Base-by-base conservation (phyloP, 305 asterid species). In the Fraxinus velutina region DNA sequence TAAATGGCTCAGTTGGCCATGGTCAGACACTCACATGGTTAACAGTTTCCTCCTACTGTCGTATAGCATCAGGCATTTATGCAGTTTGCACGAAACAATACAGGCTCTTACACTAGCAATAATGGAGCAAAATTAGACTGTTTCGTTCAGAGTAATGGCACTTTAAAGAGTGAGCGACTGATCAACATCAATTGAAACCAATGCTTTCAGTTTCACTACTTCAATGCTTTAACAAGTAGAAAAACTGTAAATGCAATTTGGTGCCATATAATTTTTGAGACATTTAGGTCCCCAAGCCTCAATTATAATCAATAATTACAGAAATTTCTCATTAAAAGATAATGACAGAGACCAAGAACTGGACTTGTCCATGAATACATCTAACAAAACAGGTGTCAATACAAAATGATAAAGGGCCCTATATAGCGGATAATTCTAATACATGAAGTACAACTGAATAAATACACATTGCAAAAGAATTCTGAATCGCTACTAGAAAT, bases 1-100 rank as follows among this genome's bases (percentile, higher is more conserved):
- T 30, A 44, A 68, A 81, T 84, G 86, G 84, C 83, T 85, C 79
- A 70, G 62, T 64, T 36, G 72, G 72, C 72, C 30, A 62, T 12
- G 33, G 73, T 22, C 68, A 57, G 72, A 62, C 30, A 30, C 19
- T 70, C 75, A 30, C 75, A n/a, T 70, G 88, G 85, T 34, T 82
- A 82, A 68, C 19, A 87, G 85, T 42, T 84, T 82, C 66, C 33
- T 17, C 0, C 29, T 2, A 62, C 64, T 78, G 78, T 70, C 79
- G 70, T 80, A 3, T 85, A 21, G 78, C 27, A 21, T 34, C 60
- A 75, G 33, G 66, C 83, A 77, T 68, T 72, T 17, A 42, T 24
- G 86, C 79, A 17, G 84, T 19, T 84, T 68, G 84, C 78, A 34
- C 78, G 76, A 66, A 72, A 77, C 50, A 12, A 37, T 73, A 15